Evolutionary conservation across 441 rosid species (phyloP).

Genomic region (Euphorbia corollata): DNA sequence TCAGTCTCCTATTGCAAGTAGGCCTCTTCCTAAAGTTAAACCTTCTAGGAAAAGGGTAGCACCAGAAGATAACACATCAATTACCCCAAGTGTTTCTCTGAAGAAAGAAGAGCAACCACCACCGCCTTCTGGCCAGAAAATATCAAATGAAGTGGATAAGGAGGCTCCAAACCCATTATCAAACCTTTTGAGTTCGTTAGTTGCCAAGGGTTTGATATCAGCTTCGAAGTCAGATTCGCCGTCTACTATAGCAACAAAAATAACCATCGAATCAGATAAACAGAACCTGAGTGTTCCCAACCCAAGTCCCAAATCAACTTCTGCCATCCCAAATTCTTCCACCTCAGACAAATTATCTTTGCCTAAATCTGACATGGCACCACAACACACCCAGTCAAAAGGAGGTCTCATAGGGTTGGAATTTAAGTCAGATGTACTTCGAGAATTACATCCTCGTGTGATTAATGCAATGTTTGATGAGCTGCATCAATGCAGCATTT

Average conservation of each 20-base stretch:
- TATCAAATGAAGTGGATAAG: conserved; percentile 35
- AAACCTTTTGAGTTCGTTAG: conserved; percentile 75
- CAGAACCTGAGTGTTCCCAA: conserved; percentile 4
- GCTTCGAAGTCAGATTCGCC: conserved; percentile 54
- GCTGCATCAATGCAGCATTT: conserved; percentile 58
- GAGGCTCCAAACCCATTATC: conserved; percentile 54
- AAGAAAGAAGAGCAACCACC: conserved; percentile 43
- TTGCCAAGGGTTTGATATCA: conserved; percentile 86
- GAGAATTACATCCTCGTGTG: conserved; percentile 71
- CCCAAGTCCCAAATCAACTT: conserved; percentile 7
- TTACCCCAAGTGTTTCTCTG: conserved; percentile 25
- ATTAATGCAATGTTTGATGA: conserved; percentile 55
- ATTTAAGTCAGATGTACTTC: conserved; percentile 65
- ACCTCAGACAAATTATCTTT: conserved; percentile 27
- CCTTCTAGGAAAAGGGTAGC: conserved; percentile 31
- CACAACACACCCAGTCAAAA: conserved; percentile 27
- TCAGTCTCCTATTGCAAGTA: conserved; percentile 37
- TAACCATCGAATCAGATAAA: conserved; percentile 30
- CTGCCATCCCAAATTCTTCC: conserved; percentile 22
- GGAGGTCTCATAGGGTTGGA: conserved; percentile 61
- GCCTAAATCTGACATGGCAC: conserved; percentile 27
- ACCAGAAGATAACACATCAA: conserved; percentile 24
- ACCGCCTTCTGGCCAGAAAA: conserved; percentile 32
- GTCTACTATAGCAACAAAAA: conserved; percentile 27
- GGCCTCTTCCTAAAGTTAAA: conserved; percentile 24